Base-by-base conservation (phyloP, 2,329 filamentous ascomycete species). In the Epichloe scottii region DNA sequence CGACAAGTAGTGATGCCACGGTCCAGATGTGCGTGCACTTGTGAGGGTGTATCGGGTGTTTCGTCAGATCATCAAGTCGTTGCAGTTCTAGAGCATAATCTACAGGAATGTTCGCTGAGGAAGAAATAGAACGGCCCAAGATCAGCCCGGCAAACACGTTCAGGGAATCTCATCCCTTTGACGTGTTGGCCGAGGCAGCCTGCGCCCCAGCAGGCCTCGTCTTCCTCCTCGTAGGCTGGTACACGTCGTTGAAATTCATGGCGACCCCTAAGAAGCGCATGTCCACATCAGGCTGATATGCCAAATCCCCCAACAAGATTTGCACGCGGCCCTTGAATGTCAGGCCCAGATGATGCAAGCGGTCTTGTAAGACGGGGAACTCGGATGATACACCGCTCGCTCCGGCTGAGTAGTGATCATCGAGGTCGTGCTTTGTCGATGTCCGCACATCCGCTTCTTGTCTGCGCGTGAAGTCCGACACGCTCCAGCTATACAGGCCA, bases 211-310 rank as follows among this genome's bases (percentile, higher is more conserved):
- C 48, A 19, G 49, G 33, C 66, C 72, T 75, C 53, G 76, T 70
- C 68, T 82, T 82, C 64, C 83, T 78, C 60, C 82, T 76, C 43
- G 83, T 79, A 14, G 88, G 87, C 67, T 87, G 80, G 67, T 97
- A 97, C 26, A 95, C 87, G 65, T 97, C 91, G 68, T 98, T 98
- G 69, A 97, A 98, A 69, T 97, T 98, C 89, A 98, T 97, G 40
- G 93, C 87, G 45, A 97, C 89, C 39, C 89, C 93, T 57, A 98
- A 71, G 73, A 97, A 97, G 50, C 91, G 78, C 82, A 98, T 88
- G 66, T 98, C 93, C 48, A 90, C 84, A 65, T 98, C 93, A 1
- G 89, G 85, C 68, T 97, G 91, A 68, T 94, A 91, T 8, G 89
- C 86, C 56, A 98, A 68, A 65, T 98, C 94, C 14, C 93, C 89